A percentile compares a stretch with the other conserved stretches of the same genome.
Evolutionary conservation across 2,329 filamentous ascomycete species (phyloP).

Genomic region (Cordyceps cicadae): DNA sequence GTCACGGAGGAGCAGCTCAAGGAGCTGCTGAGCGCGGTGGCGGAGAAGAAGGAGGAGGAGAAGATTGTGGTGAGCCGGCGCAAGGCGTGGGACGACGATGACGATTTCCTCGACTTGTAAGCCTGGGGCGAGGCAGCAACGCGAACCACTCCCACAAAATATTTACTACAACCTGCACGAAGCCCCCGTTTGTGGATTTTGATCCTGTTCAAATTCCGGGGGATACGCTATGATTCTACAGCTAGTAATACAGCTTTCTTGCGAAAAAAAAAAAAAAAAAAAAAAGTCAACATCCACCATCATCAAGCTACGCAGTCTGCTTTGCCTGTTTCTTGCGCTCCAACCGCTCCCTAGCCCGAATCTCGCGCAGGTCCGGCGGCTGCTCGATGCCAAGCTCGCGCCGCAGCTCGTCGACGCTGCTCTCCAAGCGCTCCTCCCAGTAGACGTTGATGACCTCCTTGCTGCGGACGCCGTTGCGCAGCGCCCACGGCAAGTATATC

Average conservation of each 20-base stretch:
- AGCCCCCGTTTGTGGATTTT: not conserved
- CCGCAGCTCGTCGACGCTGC: constrained; percentile 69
- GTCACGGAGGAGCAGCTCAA: constrained; percentile 92
- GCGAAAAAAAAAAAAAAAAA: not conserved
- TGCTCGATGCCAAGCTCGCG: constrained; percentile 72
- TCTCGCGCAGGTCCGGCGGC: constrained; percentile 76
- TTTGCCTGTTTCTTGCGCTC: constrained; percentile 56
- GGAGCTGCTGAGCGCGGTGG: constrained; percentile 76
- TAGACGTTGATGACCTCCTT: constrained; percentile 91
- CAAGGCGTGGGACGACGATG: constrained; percentile 80
- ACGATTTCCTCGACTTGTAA: constrained; percentile 60
- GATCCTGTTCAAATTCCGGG: not conserved
- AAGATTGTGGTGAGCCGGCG: constrained; percentile 81
- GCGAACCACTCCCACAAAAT: not conserved
- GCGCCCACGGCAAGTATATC: constrained; percentile 83
- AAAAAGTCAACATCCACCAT: not conserved
- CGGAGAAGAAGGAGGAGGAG: constrained; percentile 68
- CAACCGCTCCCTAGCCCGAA: constrained; percentile 61
- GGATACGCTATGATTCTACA: not conserved
- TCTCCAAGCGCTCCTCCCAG: constrained; percentile 91
- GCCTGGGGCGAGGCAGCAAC: not conserved
- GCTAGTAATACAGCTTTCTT: not conserved
- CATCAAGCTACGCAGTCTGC: constrained; percentile 13
- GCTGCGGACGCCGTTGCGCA: constrained; percentile 67
- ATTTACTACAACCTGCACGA: not conserved